Conservation (phyloP, 1,139 yeast species). For the Ashbya aceris region DNA sequence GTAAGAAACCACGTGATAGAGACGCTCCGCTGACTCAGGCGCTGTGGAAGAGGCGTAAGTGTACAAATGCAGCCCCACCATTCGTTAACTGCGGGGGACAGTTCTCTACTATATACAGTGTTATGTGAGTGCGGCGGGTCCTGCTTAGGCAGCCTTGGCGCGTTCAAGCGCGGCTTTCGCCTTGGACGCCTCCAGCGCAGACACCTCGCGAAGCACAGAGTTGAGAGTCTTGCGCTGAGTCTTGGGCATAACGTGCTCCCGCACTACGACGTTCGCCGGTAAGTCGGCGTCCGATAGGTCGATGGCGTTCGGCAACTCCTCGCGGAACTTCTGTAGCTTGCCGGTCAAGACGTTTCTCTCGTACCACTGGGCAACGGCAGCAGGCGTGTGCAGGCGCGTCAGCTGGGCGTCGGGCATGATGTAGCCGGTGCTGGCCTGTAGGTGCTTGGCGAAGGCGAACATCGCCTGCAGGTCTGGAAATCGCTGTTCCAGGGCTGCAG, state of each 20-base stretch:
- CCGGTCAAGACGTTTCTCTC: slow-evolving; percentile 38
- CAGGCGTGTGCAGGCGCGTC: slow-evolving; percentile 41
- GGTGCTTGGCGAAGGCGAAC: slow-evolving; percentile 46
- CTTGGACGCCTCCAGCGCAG: no score
- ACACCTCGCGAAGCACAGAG: slow-evolving; percentile 15
- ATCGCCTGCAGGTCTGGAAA: slow-evolving; percentile 46
- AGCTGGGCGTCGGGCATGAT: slow-evolving; percentile 58
- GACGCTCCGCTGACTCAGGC: no score
- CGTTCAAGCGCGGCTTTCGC: no score
- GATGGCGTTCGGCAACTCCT: slow-evolving; percentile 69
- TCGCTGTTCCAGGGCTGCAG: slow-evolving; percentile 11
- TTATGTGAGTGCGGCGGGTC: no score
- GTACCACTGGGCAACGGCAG: slow-evolving; percentile 39
- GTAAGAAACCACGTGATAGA: no score
- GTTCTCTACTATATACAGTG: no score
- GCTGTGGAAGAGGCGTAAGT: no score
- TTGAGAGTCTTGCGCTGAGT: slow-evolving; percentile 36
- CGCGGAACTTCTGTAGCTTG: slow-evolving; percentile 39
- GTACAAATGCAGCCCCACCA: no score
- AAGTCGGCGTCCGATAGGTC: slow-evolving; percentile 44
- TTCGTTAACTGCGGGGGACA: no score
- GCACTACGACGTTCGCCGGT: slow-evolving; percentile 41
- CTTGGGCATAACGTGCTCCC: slow-evolving; percentile 34
- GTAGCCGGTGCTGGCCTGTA: slow-evolving; percentile 54
- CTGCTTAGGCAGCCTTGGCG: no score